Evolutionary conservation across 1,284 basidiomycete genomes (phyloP).

Genomic region (Cryptococcus sp.): DNA sequence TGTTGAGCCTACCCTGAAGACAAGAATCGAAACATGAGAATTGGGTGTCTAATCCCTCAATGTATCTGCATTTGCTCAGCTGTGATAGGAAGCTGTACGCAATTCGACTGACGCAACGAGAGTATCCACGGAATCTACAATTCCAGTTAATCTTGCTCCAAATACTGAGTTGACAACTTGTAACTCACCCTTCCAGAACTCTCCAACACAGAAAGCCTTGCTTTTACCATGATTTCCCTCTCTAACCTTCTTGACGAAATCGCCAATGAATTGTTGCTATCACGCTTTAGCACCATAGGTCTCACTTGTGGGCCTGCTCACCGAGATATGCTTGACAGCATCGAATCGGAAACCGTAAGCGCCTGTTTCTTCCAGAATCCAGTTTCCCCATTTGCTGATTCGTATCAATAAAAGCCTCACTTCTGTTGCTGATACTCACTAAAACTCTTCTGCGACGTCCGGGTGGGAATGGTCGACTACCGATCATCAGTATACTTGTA

Average conservation of each 20-base stretch:
- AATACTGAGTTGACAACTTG: not conserved
- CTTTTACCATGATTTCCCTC: slow-evolving; percentile 45
- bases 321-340: slow-evolving; percentile 64
- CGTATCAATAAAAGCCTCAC: not conserved
- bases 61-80: slow-evolving; percentile 15
- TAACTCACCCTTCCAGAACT: slow-evolving; percentile 52
- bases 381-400: slow-evolving; percentile 53
- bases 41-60: slow-evolving; percentile 50
- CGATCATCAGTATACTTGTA: not conserved
- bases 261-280: slow-evolving; percentile 49
- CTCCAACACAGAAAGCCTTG: slow-evolving; percentile 53
- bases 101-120: slow-evolving; percentile 16
- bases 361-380: slow-evolving; percentile 66
- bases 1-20: slow-evolving; percentile 45
- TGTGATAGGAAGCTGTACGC: not conserved
- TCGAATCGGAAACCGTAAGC: slow-evolving; percentile 79
- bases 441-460: slow-evolving; percentile 54
- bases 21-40: slow-evolving; percentile 58
- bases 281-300: not conserved
- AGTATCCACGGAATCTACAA: slow-evolving; percentile 26
- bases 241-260: slow-evolving; percentile 56
- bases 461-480: slow-evolving; percentile 77
- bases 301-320: slow-evolving; percentile 10
- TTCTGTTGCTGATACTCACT: slow-evolving; percentile 25
- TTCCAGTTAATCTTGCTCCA: not conserved